Evolutionary conservation across 345 rosid genomes (phyloP).

Genomic region (Syzygium jambos): DNA sequence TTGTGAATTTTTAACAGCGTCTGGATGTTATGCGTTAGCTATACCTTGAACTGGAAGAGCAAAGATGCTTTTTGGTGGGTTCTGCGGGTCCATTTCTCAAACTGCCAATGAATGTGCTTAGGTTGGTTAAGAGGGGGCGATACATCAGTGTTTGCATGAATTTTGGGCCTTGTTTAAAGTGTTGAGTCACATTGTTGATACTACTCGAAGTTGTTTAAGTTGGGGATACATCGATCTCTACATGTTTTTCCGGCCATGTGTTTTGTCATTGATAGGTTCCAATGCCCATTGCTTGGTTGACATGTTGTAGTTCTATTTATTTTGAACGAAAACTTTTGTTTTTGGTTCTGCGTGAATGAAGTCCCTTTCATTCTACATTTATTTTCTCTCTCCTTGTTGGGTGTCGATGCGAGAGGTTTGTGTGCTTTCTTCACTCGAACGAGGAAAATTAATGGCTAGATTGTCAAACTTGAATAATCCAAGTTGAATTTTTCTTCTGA

Average conservation of each 20-base stretch:
- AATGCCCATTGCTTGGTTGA: background rate
- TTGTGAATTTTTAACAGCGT: background rate
- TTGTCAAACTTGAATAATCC: background rate
- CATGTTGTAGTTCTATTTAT: background rate
- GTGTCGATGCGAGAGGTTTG: background rate
- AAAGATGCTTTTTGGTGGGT: background rate
- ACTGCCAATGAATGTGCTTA: background rate
- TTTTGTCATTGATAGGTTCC: background rate
- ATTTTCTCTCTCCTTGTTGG: background rate
- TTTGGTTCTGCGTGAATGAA: background rate
- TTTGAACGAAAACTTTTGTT: background rate
- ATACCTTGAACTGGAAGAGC: background rate
- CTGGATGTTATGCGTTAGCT: background rate
- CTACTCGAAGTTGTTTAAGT: background rate
- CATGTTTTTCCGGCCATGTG: background rate
- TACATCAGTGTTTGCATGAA: background rate
- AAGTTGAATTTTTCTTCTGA: background rate
- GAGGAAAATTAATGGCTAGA: background rate
- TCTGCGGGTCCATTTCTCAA: background rate
- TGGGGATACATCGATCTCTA: background rate
- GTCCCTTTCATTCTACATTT: background rate
- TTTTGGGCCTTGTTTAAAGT: background rate
- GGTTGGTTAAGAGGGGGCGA: background rate
- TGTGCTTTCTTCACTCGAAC: background rate
- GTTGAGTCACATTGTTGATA: background rate